These are phyloP conservation scores for Ochetophila trinervis DNA, from an alignment of 306 rosid genomes.

Conservation along the genomic window DNA sequence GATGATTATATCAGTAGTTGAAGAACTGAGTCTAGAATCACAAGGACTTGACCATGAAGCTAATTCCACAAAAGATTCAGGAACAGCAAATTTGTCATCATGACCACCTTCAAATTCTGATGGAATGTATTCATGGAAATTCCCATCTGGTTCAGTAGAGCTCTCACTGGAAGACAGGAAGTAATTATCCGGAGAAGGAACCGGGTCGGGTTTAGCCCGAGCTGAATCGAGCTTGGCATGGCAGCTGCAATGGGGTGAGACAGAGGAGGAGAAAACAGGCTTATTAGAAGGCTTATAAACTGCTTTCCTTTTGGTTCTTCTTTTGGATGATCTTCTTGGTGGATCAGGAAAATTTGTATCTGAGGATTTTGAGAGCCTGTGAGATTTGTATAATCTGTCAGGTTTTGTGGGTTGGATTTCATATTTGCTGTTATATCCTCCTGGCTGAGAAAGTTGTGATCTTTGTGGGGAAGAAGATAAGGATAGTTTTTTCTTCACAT, in stretches of 20 bases:
- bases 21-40: slow-evolving; percentile 64
- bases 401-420: slow-evolving; percentile 36
- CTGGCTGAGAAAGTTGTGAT: slow-evolving; percentile 31
- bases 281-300: slow-evolving; percentile 60
- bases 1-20: slow-evolving; percentile 61
- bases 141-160: slow-evolving; percentile 45
- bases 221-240: slow-evolving; percentile 26
- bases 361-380: slow-evolving; percentile 38
- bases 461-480: slow-evolving; percentile 38
- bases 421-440: slow-evolving; percentile 36
- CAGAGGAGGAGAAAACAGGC: slow-evolving; percentile 31
- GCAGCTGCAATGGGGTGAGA: slow-evolving; percentile 29
- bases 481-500: slow-evolving; percentile 41
- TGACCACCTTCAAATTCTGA: slow-evolving; percentile 53
- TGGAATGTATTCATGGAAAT: slow-evolving; percentile 31
- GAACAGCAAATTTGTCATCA: slow-evolving; percentile 33
- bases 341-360: slow-evolving; percentile 49
- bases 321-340: slow-evolving; percentile 63
- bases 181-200: slow-evolving; percentile 51
- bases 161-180: slow-evolving; percentile 47
- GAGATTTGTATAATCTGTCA: slow-evolving; percentile 40
- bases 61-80: slow-evolving; percentile 36
- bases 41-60: slow-evolving; percentile 35
- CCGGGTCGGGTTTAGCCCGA: slow-evolving; percentile 29
- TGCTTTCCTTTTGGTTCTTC: slow-evolving; percentile 58